These are phyloP conservation scores for Bimuria novae-zelandiae DNA, from an alignment of 2,329 filamentous ascomycete genomes.

Conservation along the genomic window DNA sequence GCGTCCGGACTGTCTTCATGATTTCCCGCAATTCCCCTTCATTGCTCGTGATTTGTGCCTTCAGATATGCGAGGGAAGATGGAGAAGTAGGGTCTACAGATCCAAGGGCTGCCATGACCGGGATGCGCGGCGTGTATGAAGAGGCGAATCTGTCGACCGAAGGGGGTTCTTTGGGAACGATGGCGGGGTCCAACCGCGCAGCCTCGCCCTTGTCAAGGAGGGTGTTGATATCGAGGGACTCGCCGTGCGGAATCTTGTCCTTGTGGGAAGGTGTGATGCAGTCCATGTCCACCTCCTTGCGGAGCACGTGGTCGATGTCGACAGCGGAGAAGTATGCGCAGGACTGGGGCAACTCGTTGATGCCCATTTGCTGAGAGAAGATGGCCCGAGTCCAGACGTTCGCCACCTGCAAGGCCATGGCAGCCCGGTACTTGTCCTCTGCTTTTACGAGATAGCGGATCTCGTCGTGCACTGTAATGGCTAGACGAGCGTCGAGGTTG, in stretches of 20 bases:
- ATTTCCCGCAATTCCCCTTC: constrained; percentile 77
- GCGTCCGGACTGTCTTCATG: constrained; percentile 57
- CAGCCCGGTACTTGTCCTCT: constrained; percentile 83
- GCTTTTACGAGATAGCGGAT: constrained; percentile 90
- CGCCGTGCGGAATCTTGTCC: constrained; percentile 77
- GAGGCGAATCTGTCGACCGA: constrained; percentile 67
- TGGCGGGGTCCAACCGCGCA: constrained; percentile 70
- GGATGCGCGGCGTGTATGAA: constrained; percentile 70
- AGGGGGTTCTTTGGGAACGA: constrained; percentile 63
- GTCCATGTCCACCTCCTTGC: constrained; percentile 98
- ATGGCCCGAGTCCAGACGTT: constrained; percentile 98
- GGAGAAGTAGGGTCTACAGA: constrained; percentile 40
- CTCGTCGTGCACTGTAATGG: constrained; percentile 96
- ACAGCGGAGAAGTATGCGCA: constrained; percentile 96
- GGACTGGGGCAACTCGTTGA: constrained; percentile 88
- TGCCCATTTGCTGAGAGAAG: constrained; percentile 96
- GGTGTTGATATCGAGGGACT: constrained; percentile 80
- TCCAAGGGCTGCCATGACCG: constrained; percentile 78
- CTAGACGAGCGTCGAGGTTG: constrained; percentile 80
- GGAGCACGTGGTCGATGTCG: constrained; percentile 92
- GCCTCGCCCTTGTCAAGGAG: constrained; percentile 73
- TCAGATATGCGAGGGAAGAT: constrained; percentile 66
- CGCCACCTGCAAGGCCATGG: constrained; percentile 89
- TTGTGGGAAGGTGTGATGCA: constrained; percentile 90
- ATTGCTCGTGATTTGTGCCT: constrained; percentile 78